These are phyloP conservation scores for Capsella rubella DNA, from an alignment of 441 rosid species.

Conservation along the genomic window DNA sequence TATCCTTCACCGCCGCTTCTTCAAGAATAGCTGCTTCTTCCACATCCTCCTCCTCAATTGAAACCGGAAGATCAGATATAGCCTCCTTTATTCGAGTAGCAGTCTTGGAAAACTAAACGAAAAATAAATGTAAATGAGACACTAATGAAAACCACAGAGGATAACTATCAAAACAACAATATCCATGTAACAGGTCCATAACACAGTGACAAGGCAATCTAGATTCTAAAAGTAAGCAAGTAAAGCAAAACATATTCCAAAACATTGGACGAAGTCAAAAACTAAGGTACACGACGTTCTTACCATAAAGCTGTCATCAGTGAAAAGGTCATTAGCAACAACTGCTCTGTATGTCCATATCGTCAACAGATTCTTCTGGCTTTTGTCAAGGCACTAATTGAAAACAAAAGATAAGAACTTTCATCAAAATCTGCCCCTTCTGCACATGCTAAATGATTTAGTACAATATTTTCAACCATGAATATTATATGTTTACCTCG, in stretches of 20 bases:
- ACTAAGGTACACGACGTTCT: constrained; percentile 25
- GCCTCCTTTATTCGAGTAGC: constrained; percentile 68
- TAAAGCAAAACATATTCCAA: constrained; percentile 17
- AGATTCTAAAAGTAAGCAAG: not conserved
- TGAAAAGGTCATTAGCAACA: constrained; percentile 86
- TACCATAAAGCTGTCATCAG: constrained; percentile 98
- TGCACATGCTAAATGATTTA: not conserved
- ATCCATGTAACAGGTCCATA: constrained; percentile 5
- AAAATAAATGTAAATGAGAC: constrained; percentile 29
- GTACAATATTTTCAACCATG: not conserved
- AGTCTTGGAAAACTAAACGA: constrained; percentile 73
- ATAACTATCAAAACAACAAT: constrained; percentile 14
- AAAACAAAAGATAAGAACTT: constrained; percentile 33
- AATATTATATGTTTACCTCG: constrained; percentile 57
- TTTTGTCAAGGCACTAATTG: constrained; percentile 68
- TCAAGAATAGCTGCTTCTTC: constrained; percentile 79
- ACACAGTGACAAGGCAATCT: constrained; percentile 10
- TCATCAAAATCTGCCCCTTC: constrained; percentile 5
- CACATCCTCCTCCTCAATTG: constrained; percentile 71
- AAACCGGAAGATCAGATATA: constrained; percentile 71
- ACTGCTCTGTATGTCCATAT: constrained; percentile 79
- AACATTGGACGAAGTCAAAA: not conserved
- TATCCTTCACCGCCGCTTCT: constrained; percentile 49
- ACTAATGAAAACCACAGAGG: constrained; percentile 20
- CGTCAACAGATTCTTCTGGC: constrained; percentile 72